Evolutionary conservation across 805 yeast species (phyloP).

Genomic region (Candida silvatica): DNA sequence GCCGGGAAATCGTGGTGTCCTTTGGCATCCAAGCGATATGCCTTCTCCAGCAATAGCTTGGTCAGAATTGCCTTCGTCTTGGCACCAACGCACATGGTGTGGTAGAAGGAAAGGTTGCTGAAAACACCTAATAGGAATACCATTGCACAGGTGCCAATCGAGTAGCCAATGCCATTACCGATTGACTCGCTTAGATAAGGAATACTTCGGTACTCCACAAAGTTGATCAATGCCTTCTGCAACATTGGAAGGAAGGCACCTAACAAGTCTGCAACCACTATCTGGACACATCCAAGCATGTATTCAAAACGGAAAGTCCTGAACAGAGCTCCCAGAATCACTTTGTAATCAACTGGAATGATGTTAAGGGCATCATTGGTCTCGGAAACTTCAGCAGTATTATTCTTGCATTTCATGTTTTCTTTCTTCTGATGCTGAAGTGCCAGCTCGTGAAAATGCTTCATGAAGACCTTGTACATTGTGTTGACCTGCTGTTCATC

Average conservation of each 20-base stretch:
- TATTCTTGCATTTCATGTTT: not conserved
- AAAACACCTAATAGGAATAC: conserved; percentile 38
- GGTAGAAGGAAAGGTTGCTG: conserved; percentile 57
- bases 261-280: conserved; percentile 35
- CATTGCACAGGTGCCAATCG: conserved; percentile 60
- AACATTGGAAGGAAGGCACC: conserved; percentile 56
- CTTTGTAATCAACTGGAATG: not conserved
- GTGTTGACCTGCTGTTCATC: conserved; percentile 33
- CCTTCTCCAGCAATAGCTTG: conserved; percentile 56
- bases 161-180: conserved; percentile 69
- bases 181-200: conserved; percentile 30
- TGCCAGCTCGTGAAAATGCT: conserved; percentile 20
- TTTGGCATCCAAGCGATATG: conserved; percentile 50
- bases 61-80: conserved; percentile 62
- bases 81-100: conserved; percentile 56
- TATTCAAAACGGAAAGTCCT: conserved; percentile 42
- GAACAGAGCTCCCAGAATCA: conserved; percentile 27
- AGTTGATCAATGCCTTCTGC: conserved; percentile 53
- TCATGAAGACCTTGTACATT: conserved; percentile 30
- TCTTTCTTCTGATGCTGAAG: conserved; percentile 3
- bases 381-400: no score
- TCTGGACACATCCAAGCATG: conserved; percentile 28
- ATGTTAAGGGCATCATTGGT: conserved; percentile 3
- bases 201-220: conserved; percentile 47
- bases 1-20: conserved; percentile 58